Evolutionary conservation across 2,329 filamentous ascomycete genomes (phyloP).

Genomic region (Aspergillus floridensis): DNA sequence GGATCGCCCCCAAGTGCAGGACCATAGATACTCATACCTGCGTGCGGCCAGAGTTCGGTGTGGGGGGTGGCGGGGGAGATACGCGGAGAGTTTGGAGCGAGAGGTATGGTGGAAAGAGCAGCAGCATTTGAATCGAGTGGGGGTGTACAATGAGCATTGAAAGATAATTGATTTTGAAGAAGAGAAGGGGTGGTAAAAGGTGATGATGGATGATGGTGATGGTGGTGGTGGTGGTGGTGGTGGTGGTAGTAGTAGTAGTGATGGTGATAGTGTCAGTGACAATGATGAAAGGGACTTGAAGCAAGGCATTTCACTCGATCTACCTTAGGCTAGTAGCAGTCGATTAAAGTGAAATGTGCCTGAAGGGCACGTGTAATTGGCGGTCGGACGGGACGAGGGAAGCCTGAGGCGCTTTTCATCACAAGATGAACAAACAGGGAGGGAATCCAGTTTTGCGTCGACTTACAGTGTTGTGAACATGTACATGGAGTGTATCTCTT

Average conservation of each 20-base stretch:
- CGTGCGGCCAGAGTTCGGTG: constrained; percentile 1
- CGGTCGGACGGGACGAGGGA: background rate
- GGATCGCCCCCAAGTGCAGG: background rate
- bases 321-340: background rate
- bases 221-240: no score
- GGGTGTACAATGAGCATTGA: background rate
- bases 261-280: no score
- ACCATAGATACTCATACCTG: constrained; percentile 2
- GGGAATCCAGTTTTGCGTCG: constrained; percentile 4
- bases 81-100: background rate
- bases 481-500: no score
- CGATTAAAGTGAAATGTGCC: background rate
- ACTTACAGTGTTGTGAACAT: no score
- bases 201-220: background rate
- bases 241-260: no score
- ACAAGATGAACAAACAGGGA: background rate
- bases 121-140: background rate
- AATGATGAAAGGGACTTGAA: no score
- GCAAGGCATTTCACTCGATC: background rate
- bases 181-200: background rate
- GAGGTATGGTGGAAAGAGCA: background rate
- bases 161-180: background rate
- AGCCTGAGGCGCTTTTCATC: constrained; percentile 3
- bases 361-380: constrained; percentile 6
- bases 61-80: background rate